Percentiles rank a stretch among this genome's conserved stretches.
phyloP scores from a whole-genome alignment of 148 eudicot species.

The Chenopodium berlandieri region DNA sequence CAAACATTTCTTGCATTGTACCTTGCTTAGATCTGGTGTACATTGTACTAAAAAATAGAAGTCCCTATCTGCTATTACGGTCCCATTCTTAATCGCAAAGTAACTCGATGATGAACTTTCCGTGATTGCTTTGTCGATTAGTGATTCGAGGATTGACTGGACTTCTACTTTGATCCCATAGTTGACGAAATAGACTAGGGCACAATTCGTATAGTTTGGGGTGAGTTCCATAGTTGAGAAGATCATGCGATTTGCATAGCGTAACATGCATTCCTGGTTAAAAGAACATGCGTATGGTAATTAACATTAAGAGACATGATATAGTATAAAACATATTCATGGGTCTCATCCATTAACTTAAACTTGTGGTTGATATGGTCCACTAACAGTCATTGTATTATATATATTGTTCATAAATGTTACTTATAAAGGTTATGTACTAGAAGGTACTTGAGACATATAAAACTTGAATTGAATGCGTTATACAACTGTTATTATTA shows the following conservation, averaged over 20 bases:
- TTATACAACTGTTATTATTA: no score
- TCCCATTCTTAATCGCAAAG: slow-evolving; percentile 1
- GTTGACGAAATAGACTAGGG: neutral
- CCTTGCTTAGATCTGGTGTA: slow-evolving; percentile 16
- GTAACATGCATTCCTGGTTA: slow-evolving; percentile 22
- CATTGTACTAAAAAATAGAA: slow-evolving; percentile 27
- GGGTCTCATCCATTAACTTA: no score
- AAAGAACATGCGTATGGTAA: neutral
- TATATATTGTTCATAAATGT: no score
- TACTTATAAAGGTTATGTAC: no score
- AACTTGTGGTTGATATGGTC: no score
- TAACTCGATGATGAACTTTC: neutral
- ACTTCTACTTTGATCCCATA: neutral
- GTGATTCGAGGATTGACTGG: neutral
- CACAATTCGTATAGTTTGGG: neutral
- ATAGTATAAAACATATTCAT: no score
- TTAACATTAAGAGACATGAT: no score
- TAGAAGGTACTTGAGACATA: no score
- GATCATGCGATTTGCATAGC: slow-evolving; percentile 26
- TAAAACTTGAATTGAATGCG: no score
- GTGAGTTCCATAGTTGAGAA: slow-evolving; percentile 20
- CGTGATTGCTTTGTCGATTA: slow-evolving; percentile 13
- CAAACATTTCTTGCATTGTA: slow-evolving; percentile 22
- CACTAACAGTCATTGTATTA: no score
- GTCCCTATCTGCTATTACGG: neutral